Base-by-base conservation (phyloP, 345 rosid genomes). In the Euphorbia peplus region DNA sequence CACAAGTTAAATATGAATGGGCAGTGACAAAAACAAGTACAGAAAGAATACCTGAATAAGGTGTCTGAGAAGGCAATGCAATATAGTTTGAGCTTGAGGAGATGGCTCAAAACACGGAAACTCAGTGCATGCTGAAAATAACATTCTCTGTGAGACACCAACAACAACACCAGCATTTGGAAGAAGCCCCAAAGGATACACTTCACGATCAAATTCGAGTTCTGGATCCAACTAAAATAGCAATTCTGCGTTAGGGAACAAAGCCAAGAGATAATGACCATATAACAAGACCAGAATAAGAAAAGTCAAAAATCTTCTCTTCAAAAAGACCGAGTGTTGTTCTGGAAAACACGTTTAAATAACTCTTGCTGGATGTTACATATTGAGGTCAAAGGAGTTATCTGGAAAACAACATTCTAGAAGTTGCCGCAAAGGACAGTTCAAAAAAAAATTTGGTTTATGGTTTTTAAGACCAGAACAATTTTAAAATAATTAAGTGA, bases 51-150 rank as follows among this genome's bases (percentile, higher is more conserved):
- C 99, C 98, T 95, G 99, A 81, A 95, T 95, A 76, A 95, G 96
- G 77, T 95, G 99, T n/a, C 97, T 80, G 30, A 95, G 93, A 18
- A 95, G 82, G 81, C 99, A 95, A 81, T 95, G 99, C 75, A 95
- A 72, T 83, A 95, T 88, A 61, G 98, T 91, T 81, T 95, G 99
- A 50, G 96, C 95, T 79, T 95, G 99, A 69, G 99, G 98, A 81
- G 96, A 83, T 62, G 98, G 98, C 79, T 95, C 96, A 80, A 95
- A 95, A 82, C 98, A 90, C 0, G 99, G 96, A 75, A 95, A 95
- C 76, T 95, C 99, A 29, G 99, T 88, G 77, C 93, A 85, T 56
- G 97, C 95, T n/a, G 96, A 86, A 87, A 91, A 91, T 32, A 96
- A 95, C 93, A 95, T 73, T 79, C 97, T 87, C 76, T 95, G 99